Evolutionary conservation across 2,329 filamentous ascomycete species (phyloP).

Genomic region (Alternaria hordeiaustralica): DNA sequence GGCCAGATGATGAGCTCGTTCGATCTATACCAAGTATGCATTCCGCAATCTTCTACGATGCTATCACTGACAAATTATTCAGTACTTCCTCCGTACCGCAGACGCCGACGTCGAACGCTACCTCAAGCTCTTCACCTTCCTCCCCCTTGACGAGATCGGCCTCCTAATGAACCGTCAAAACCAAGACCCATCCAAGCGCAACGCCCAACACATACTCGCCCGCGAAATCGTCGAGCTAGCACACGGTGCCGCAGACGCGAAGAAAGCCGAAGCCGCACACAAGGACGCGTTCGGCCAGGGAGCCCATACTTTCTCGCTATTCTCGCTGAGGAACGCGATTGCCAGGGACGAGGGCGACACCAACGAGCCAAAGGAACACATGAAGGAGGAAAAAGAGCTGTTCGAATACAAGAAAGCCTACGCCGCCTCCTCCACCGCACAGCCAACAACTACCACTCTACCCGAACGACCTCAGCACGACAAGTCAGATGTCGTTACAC

Average conservation of each 20-base stretch:
- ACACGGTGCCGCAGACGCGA: constrained; percentile 72
- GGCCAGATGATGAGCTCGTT: constrained; percentile 78
- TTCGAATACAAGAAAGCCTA: constrained; percentile 37
- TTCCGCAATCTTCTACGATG: not conserved
- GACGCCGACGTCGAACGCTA: constrained; percentile 83
- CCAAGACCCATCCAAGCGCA: constrained; percentile 70
- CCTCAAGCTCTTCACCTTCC: constrained; percentile 88
- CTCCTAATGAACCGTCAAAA: constrained; percentile 72
- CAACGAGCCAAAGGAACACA: not conserved
- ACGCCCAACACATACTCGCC: constrained; percentile 84
- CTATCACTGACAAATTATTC: constrained; percentile 22
- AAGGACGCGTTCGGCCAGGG: constrained; percentile 53
- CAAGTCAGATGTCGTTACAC: constrained; percentile 61
- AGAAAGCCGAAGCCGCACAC: constrained; percentile 66
- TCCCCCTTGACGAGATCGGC: constrained; percentile 73
- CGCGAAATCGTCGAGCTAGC: constrained; percentile 81
- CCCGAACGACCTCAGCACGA: constrained; percentile 7
- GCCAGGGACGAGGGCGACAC: constrained; percentile 2
- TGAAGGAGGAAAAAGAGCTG: constrained; percentile 21
- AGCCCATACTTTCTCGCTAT: constrained; percentile 37
- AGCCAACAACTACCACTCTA: no score
- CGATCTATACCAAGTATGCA: constrained; percentile 76
- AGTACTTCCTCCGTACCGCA: constrained; percentile 84
- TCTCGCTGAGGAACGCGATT: constrained; percentile 31
- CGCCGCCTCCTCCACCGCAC: constrained; percentile 23